phyloP scores from a whole-genome alignment of 805 yeast genomes.

The Saturnispora quitensis region DNA sequence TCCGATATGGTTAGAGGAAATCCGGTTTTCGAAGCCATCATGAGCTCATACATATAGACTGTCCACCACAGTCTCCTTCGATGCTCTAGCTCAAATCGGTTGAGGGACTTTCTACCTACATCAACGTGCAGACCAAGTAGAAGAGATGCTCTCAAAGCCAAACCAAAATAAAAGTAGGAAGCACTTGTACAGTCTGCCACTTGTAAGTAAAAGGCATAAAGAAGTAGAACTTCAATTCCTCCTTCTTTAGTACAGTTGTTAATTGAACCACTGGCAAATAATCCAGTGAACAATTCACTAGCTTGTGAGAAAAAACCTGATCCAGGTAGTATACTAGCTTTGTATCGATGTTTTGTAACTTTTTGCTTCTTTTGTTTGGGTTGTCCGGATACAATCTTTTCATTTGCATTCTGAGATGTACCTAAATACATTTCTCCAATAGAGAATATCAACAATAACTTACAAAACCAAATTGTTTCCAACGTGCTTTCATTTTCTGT shows the following conservation, averaged over 20 bases:
- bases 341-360: neutral
- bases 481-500: slow-evolving; percentile 44
- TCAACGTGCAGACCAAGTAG: slow-evolving; percentile 78
- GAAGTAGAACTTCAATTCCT: slow-evolving; percentile 63
- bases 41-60: slow-evolving; percentile 42
- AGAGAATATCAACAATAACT: slow-evolving; percentile 62
- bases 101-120: slow-evolving; percentile 54
- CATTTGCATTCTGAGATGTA: slow-evolving; percentile 53
- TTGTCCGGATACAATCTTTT: slow-evolving; percentile 28
- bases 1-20: slow-evolving; percentile 71
- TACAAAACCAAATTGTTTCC: slow-evolving; percentile 77
- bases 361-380: slow-evolving; percentile 19
- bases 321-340: slow-evolving; percentile 54
- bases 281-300: slow-evolving; percentile 66
- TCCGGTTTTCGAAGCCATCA: slow-evolving; percentile 78
- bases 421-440: slow-evolving; percentile 79
- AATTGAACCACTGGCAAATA: slow-evolving; percentile 72
- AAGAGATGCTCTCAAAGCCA: slow-evolving; percentile 63
- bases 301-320: slow-evolving; percentile 73
- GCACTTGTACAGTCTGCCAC: slow-evolving; percentile 81
- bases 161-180: slow-evolving; percentile 71
- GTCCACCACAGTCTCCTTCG: slow-evolving; percentile 33
- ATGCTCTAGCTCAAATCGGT: slow-evolving; percentile 47
- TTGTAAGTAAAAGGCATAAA: slow-evolving; percentile 72
- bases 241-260: slow-evolving; percentile 73